Base-by-base conservation (phyloP, 1,284 basidiomycete genomes). In the Wolfiporia cocos region DNA sequence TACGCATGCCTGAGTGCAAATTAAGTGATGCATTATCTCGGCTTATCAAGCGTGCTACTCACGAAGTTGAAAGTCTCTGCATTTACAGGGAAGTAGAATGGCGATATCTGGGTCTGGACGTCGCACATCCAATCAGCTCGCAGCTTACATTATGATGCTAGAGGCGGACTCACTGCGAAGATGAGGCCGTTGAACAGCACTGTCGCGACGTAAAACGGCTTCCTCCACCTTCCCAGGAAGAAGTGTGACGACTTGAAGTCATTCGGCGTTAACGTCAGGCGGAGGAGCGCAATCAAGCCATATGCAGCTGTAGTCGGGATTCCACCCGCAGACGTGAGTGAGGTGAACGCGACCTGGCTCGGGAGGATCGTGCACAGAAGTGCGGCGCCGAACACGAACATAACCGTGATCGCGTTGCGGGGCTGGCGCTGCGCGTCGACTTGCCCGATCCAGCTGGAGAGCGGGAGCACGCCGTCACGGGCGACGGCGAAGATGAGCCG, bases 401-500 rank as follows among this genome's bases (percentile, higher is more conserved):
- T 89, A 52, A 91, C 77, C 0, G 85, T 89, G 6, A 91, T 79
- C 6, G 90, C 87, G 57, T 91, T 83, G 45, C 70, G 74, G 0
- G 90, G 90, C 53, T 91, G 85, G 2, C 86, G 82, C 14, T 74
- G 63, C 0, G 62, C 48, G 34, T 85, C 78, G 33, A 92, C 85
- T 49, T 71, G 65, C 31, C 86, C 80, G 42, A 92, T 86, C 89
- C 87, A 92, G 6, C 65, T 49, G 0, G 86, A 90, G 43, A 88
- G 59, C 1, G 90, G 90, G 14, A 93, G 69, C 1, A 92, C 87
- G 23, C 90, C 90, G 52, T 93, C 90, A 42, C 90, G 81, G 15
- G 90, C 89, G 38, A 93, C 85, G 12, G 89, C 90, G 52, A 86
- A 92, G 33, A 93, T 73, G 24, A 93, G 73, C 5, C 90, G 78